Percentiles rank a stretch among this genome's conserved stretches.
Evolutionary conservation across 192 early-diverging fungal species (phyloP).

Genomic region (Backusella psychrophila): DNA sequence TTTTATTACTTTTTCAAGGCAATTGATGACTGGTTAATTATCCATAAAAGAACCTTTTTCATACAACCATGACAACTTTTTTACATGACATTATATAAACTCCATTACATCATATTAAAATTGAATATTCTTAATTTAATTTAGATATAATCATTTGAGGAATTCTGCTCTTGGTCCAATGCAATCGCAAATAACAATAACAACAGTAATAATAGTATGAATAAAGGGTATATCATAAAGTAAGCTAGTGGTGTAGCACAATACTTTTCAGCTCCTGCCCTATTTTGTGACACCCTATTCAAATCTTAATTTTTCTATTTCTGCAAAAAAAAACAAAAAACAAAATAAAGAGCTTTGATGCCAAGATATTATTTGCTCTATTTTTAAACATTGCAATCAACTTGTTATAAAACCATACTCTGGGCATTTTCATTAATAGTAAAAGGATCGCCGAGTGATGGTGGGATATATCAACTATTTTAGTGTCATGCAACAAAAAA

Average conservation of each 20-base stretch:
- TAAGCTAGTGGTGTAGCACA: background rate
- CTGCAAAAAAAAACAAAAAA: background rate
- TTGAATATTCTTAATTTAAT: too few species aligned
- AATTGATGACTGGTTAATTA: background rate
- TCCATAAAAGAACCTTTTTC: background rate
- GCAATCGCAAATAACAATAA: background rate
- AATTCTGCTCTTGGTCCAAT: background rate
- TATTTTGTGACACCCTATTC: background rate
- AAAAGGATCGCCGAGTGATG: background rate
- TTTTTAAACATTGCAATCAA: background rate
- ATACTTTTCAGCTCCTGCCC: background rate
- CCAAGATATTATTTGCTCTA: background rate
- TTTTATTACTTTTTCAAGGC: background rate
- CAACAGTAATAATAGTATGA: background rate
- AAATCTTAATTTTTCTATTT: constrained; percentile 4
- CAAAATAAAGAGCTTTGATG: background rate
- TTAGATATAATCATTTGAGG: background rate
- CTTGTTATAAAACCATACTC: background rate
- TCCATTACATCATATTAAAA: too few species aligned
- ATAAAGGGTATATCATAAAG: background rate
- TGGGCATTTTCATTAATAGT: background rate
- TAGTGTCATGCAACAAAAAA: background rate
- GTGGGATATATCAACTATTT: background rate
- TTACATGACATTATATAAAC: background rate
- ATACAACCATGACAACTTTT: background rate